Percentiles rank a stretch among this genome's conserved stretches.
phyloP scores from a whole-genome alignment of 305 asterid genomes.

The Fraxinus xanthoxyloides region DNA sequence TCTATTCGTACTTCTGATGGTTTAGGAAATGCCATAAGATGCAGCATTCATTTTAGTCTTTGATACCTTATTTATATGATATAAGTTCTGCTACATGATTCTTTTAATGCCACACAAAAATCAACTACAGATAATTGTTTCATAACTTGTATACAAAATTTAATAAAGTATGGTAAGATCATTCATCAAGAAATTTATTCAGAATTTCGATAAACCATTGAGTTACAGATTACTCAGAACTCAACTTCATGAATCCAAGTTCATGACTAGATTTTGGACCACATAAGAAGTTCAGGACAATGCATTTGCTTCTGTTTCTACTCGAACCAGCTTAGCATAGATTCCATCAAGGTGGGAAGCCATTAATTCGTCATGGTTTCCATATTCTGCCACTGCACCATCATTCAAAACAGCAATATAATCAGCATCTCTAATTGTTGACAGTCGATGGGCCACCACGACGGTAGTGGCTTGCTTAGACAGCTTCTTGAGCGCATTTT shows the following conservation, averaged over 20 bases:
- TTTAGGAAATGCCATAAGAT: not conserved
- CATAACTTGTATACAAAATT: not conserved
- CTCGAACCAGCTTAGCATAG: constrained; percentile 63
- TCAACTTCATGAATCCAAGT: not conserved
- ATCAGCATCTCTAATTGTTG: constrained; percentile 67
- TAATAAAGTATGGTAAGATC: not conserved
- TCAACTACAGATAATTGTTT: not conserved
- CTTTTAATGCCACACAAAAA: not conserved
- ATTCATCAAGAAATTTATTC: not conserved
- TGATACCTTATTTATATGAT: not conserved
- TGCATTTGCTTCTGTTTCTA: constrained; percentile 69
- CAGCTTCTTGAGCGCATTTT: constrained; percentile 60
- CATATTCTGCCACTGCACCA: constrained; percentile 68
- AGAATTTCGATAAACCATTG: not conserved
- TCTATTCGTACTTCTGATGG: not conserved
- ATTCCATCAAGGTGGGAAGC: constrained; percentile 51
- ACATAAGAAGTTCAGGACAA: constrained; percentile 17
- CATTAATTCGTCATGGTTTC: constrained; percentile 61
- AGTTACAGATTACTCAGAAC: not conserved
- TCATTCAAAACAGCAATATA: constrained; percentile 62
- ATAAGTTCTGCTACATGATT: not conserved
- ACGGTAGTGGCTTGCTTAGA: constrained; percentile 63
- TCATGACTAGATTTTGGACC: not conserved
- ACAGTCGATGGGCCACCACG: constrained; percentile 83
- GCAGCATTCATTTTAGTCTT: not conserved